These are phyloP conservation scores for Carex kokanica DNA, from an alignment of 176 grass and related monocot genomes.

Conservation along the genomic window DNA sequence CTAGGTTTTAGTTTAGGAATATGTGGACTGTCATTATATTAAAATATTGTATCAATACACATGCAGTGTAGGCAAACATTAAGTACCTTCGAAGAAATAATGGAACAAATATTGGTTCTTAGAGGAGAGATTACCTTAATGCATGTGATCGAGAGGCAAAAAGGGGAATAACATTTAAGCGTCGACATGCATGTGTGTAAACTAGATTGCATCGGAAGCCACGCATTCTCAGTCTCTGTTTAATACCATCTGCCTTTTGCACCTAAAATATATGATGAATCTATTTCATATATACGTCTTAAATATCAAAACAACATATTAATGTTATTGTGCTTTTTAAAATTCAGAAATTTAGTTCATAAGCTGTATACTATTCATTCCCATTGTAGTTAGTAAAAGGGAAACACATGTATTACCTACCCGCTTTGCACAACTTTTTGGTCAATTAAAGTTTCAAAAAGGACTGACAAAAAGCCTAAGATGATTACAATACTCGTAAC, in stretches of 20 bases:
- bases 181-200: constrained; percentile 57
- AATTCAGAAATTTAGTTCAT: background rate
- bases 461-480: background rate
- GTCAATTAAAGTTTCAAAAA: background rate
- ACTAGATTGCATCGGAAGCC: constrained; percentile 90
- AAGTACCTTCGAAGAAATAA: background rate
- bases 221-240: constrained; percentile 72
- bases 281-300: background rate
- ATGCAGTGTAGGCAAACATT: background rate
- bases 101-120: background rate
- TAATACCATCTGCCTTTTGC: constrained; percentile 60
- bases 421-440: background rate
- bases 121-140: constrained; percentile 41
- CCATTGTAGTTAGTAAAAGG: background rate
- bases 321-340: background rate
- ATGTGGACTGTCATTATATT: background rate
- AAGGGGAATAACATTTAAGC: constrained; percentile 81
- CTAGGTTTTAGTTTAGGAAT: background rate
- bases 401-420: background rate
- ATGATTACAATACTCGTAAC: background rate
- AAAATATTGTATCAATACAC: background rate
- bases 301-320: background rate
- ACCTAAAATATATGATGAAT: constrained; percentile 36
- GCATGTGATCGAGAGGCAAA: constrained; percentile 63
- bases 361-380: background rate